Conservation (phyloP, 352 stramenopile genomes). For the Phytophthora sp. region DNA sequence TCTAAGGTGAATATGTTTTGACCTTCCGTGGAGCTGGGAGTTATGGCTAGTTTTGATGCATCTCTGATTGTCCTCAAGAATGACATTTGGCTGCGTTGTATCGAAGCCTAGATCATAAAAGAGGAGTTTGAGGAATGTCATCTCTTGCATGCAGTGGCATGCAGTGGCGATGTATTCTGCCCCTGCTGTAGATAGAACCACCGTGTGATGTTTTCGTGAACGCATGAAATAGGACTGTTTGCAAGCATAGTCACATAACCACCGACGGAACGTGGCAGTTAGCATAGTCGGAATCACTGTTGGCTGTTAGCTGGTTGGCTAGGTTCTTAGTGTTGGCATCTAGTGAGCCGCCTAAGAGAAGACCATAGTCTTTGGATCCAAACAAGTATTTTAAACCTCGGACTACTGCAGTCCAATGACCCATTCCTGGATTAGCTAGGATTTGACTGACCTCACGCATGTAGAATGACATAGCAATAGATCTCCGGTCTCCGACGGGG, state of each 20-base stretch:
- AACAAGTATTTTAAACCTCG: slow-evolving; percentile 10
- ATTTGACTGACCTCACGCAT: slow-evolving; percentile 25
- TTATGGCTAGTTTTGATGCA: slow-evolving; percentile 36
- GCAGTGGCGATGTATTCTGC: background rate
- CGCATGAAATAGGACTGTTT: slow-evolving; percentile 6
- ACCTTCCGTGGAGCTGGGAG: slow-evolving; percentile 26
- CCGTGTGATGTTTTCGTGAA: slow-evolving; percentile 7
- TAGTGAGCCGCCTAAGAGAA: background rate
- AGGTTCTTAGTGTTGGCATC: background rate
- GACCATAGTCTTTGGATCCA: slow-evolving; percentile 11
- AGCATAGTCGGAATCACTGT: slow-evolving; percentile 8
- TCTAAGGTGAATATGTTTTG: slow-evolving; percentile 40
- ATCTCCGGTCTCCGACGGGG: too few species aligned
- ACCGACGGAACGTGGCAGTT: too few species aligned
- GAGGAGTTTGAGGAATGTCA: background rate
- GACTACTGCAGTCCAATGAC: slow-evolving; percentile 19
- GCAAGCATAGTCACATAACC: background rate
- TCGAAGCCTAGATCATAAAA: background rate
- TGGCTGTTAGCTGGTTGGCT: background rate
- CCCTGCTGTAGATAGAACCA: background rate
- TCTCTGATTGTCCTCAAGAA: background rate
- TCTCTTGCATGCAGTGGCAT: background rate
- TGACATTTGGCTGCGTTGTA: background rate
- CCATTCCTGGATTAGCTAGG: slow-evolving; percentile 19
- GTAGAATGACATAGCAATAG: slow-evolving; percentile 16